A percentile compares a stretch with the other conserved stretches of the same genome.
phyloP scores from a whole-genome alignment of 2,329 filamentous ascomycete genomes.

The Huntiella bhutanensis region DNA sequence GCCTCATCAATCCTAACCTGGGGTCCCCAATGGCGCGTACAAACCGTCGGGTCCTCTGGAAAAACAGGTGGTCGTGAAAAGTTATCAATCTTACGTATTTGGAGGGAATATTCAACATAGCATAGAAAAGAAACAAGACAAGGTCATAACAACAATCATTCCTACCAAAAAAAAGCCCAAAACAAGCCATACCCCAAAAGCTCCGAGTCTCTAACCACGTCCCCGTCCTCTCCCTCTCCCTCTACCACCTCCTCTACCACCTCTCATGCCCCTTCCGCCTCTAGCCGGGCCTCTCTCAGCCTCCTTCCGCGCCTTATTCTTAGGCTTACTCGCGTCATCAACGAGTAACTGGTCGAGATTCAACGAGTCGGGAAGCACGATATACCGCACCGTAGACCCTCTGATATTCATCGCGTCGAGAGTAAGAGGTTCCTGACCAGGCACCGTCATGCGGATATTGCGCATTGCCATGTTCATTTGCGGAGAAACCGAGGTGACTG shows the following conservation, averaged over 20 bases:
- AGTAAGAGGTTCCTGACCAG: slow-evolving; percentile 67
- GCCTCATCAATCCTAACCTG: slow-evolving; percentile 31
- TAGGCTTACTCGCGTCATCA: slow-evolving; percentile 92
- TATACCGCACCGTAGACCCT: slow-evolving; percentile 89
- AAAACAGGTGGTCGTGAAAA: slow-evolving; percentile 89
- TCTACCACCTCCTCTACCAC: slow-evolving; percentile 32
- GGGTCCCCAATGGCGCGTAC: slow-evolving; percentile 44
- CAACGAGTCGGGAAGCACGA: slow-evolving; percentile 86
- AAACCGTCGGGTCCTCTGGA: slow-evolving; percentile 66
- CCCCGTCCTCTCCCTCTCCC: slow-evolving; percentile 28
- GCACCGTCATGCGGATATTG: slow-evolving; percentile 89
- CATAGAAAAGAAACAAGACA: background rate
- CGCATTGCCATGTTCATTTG: slow-evolving; percentile 97
- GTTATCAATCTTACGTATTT: slow-evolving; percentile 73
- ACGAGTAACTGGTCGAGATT: slow-evolving; percentile 89
- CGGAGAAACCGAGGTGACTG: slow-evolving; percentile 87
- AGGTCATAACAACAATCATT: background rate
- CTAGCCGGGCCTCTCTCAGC: slow-evolving; percentile 33
- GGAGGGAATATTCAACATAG: slow-evolving; percentile 29
- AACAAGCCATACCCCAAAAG: background rate
- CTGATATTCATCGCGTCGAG: slow-evolving; percentile 95
- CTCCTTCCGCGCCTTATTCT: slow-evolving; percentile 99
- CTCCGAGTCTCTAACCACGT: slow-evolving; percentile 13
- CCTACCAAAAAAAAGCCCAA: slow-evolving; percentile 1
- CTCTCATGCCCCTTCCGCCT: slow-evolving; percentile 35